phyloP scores from a whole-genome alignment of 208 protist genomes.

The Trypanosoma rangeli region DNA sequence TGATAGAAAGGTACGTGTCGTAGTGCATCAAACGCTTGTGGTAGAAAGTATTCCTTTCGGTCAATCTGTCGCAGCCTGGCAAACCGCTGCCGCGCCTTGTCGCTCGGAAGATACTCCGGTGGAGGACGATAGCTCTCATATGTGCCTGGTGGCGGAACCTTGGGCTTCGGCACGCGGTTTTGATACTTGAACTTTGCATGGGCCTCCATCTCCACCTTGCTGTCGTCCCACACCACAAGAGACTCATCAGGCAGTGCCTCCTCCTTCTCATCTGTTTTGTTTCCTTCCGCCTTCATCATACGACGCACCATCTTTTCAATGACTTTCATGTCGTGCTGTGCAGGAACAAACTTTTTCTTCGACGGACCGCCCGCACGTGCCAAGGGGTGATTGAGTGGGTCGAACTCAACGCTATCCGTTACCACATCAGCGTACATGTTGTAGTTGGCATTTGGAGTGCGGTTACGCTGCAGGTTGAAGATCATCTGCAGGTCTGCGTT shows the following conservation, averaged over 20 bases:
- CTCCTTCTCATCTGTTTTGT: constrained; percentile 26
- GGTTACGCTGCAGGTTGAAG: constrained; percentile 93
- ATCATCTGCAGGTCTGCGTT: constrained; percentile 92
- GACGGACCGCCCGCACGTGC: constrained; percentile 81
- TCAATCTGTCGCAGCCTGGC: constrained; percentile 88
- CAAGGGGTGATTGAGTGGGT: constrained; percentile 91
- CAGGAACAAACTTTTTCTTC: constrained; percentile 83
- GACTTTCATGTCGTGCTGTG: constrained; percentile 88
- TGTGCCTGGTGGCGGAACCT: constrained; percentile 89
- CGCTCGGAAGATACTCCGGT: constrained; percentile 95
- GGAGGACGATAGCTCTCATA: constrained; percentile 99
- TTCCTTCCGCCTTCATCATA: constrained; percentile 37
- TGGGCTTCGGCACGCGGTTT: constrained; percentile 82
- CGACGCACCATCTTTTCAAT: constrained; percentile 91
- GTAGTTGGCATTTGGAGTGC: constrained; percentile 83
- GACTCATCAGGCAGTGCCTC: constrained; percentile 41
- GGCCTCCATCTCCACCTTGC: constrained; percentile 85
- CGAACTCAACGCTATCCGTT: constrained; percentile 84
- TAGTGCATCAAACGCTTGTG: constrained; percentile 91
- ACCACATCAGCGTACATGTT: constrained; percentile 89
- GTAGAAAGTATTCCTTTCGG: constrained; percentile 93
- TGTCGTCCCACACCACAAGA: constrained; percentile 78
- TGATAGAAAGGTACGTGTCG: constrained; percentile 96
- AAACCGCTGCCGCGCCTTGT: constrained; percentile 89
- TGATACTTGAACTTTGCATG: constrained; percentile 88